phyloP scores from a whole-genome alignment of 1,284 basidiomycete genomes.

The Laetiporus sulphureus region DNA sequence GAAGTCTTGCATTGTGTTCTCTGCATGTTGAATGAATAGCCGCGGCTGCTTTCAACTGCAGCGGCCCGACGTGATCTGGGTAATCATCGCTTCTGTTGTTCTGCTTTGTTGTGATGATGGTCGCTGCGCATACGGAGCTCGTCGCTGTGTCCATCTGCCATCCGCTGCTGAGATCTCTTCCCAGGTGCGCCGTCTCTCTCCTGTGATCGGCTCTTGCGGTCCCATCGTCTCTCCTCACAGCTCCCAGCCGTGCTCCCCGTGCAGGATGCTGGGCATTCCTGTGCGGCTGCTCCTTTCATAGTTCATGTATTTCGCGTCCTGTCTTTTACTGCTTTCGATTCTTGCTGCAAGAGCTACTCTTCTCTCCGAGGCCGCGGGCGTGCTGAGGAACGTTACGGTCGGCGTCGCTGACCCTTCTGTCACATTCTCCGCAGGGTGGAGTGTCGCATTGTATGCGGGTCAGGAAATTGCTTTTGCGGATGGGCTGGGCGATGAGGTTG shows the following conservation, averaged over 20 bases:
- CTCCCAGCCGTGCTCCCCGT: conserved; percentile 3
- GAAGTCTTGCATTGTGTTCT: too few species aligned
- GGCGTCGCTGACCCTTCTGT: conserved; percentile 11
- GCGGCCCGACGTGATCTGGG: too few species aligned
- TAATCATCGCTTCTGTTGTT: not conserved
- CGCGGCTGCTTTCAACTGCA: too few species aligned
- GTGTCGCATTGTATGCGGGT: conserved; percentile 7
- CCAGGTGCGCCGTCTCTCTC: too few species aligned
- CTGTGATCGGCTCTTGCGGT: not conserved
- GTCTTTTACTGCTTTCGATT: not conserved
- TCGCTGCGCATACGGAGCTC: not conserved
- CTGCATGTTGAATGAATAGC: too few species aligned
- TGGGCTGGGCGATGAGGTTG: conserved; percentile 9
- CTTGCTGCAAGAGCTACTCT: conserved; percentile 8
- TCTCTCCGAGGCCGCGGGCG: conserved; percentile 14
- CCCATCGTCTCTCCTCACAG: conserved; percentile 8
- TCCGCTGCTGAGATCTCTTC: too few species aligned
- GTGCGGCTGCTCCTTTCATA: conserved; percentile 5
- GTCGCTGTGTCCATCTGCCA: too few species aligned
- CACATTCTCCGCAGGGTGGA: conserved; percentile 20
- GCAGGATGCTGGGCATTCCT: conserved; percentile 23
- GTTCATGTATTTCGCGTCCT: conserved; percentile 2
- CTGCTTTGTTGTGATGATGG: not conserved
- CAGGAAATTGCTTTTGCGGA: conserved; percentile 12
- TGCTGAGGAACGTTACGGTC: conserved; percentile 15